Evolutionary conservation across 805 yeast genomes (phyloP).

Genomic region (Diddensiella transvaalensis): DNA sequence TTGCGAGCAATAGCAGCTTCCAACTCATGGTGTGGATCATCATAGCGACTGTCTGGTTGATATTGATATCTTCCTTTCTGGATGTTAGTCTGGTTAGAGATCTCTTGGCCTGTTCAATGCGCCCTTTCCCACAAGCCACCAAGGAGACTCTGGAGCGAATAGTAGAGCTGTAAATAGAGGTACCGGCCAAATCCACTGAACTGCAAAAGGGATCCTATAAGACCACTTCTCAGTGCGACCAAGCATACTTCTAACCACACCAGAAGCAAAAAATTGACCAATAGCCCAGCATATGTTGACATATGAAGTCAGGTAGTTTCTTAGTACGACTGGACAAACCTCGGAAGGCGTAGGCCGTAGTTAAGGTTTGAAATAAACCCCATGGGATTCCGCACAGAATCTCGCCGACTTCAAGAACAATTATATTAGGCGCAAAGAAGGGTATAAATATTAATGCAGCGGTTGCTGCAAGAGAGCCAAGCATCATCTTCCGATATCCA

Average conservation of each 20-base stretch:
- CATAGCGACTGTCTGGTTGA: conserved; percentile 10
- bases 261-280: conserved; percentile 55
- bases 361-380: conserved; percentile 40
- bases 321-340: conserved; percentile 48
- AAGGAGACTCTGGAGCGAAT: conserved; percentile 54
- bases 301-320: conserved; percentile 47
- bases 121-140: conserved; percentile 47
- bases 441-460: conserved; percentile 40
- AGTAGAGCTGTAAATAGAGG: conserved; percentile 37
- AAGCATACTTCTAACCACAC: conserved; percentile 42
- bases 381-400: conserved; percentile 41
- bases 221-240: conserved; percentile 38
- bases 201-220: conserved; percentile 51
- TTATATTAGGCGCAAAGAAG: conserved; percentile 39
- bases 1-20: conserved; percentile 16
- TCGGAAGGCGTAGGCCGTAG: conserved; percentile 35
- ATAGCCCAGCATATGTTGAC: conserved; percentile 52
- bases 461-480: conserved; percentile 31
- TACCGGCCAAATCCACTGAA: conserved; percentile 59
- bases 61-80: conserved; percentile 23
- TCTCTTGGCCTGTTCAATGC: conserved; percentile 40
- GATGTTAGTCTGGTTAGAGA: conserved; percentile 36
- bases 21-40: conserved; percentile 16
- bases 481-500: conserved; percentile 44
- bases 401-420: conserved; percentile 37